Conservation (phyloP, 495 filamentous ascomycete genomes). For the Talaromyces thailandensis region DNA sequence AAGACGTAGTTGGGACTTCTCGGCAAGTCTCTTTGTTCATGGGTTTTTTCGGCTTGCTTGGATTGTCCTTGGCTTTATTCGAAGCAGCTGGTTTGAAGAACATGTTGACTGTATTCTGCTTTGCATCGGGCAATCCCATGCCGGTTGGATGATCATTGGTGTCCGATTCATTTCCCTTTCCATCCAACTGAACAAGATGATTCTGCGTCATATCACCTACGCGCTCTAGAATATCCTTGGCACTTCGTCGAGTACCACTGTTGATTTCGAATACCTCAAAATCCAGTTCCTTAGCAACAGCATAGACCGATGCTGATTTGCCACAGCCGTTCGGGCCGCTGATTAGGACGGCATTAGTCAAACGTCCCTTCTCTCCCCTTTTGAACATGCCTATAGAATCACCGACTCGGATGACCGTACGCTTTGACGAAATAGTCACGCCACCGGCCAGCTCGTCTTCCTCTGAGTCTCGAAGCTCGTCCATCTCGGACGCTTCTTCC, state of each 20-base stretch:
- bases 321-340: constrained; percentile 88
- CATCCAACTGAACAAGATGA: constrained; percentile 62
- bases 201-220: constrained; percentile 96
- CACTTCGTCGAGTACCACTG: constrained; percentile 68
- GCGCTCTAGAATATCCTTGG: constrained; percentile 81
- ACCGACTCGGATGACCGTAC: constrained; percentile 56
- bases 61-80: constrained; percentile 12
- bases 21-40: constrained; percentile 2
- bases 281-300: constrained; percentile 88
- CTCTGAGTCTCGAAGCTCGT: constrained; percentile 57
- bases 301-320: constrained; percentile 88
- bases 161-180: constrained; percentile 15
- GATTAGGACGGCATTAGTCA: constrained; percentile 61
- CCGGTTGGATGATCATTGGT: constrained; percentile 13
- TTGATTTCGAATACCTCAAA: constrained; percentile 97
- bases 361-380: constrained; percentile 30
- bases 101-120: constrained; percentile 67
- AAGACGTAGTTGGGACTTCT: constrained; percentile 10
- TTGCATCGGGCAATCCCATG: constrained; percentile 39
- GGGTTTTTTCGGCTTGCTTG: constrained; percentile 1
- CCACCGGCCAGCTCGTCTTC: constrained; percentile 39
- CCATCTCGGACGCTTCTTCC: constrained; percentile 69
- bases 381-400: constrained; percentile 30
- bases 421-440: constrained; percentile 33
- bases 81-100: constrained; percentile 57